phyloP scores from a whole-genome alignment of 257 asterid genomes.

The Mentha longifolia region DNA sequence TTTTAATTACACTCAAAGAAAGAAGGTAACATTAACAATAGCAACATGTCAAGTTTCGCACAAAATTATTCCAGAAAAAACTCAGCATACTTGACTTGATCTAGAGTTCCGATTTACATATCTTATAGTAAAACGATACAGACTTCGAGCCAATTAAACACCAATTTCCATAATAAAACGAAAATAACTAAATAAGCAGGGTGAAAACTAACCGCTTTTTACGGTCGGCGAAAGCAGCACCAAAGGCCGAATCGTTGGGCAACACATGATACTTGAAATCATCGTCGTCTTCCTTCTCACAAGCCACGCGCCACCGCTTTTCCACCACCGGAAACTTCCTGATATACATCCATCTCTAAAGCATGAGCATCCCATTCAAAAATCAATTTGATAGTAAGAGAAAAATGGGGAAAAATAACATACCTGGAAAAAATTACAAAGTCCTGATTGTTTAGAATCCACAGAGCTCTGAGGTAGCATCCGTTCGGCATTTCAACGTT shows the following conservation, averaged over 20 bases:
- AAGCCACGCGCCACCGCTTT: conserved; percentile 82
- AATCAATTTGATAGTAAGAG: conserved; percentile 26
- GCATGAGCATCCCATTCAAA: conserved; percentile 2
- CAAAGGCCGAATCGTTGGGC: conserved; percentile 71
- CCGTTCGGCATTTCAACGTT: conserved; percentile 61
- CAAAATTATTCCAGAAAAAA: background rate
- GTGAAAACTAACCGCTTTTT: conserved; percentile 58
- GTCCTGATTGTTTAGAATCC: conserved; percentile 91
- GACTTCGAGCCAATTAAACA: conserved; percentile 25
- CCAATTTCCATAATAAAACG: background rate
- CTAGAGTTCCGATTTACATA: conserved; percentile 20
- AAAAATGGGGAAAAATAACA: background rate
- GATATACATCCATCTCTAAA: conserved; percentile 19
- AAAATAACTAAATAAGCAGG: background rate
- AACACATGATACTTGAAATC: conserved; percentile 36
- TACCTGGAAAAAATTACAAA: conserved; percentile 83
- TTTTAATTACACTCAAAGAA: background rate
- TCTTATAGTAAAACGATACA: background rate
- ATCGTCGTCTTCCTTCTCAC: conserved; percentile 53
- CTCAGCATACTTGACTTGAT: background rate
- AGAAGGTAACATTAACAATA: background rate
- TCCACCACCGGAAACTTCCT: conserved; percentile 97
- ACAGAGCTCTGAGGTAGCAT: conserved; percentile 87
- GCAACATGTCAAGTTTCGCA: background rate
- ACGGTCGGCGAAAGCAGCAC: conserved; percentile 78